Base-by-base conservation (phyloP, 176 grass and related monocot genomes). In the Hordeum marinum region DNA sequence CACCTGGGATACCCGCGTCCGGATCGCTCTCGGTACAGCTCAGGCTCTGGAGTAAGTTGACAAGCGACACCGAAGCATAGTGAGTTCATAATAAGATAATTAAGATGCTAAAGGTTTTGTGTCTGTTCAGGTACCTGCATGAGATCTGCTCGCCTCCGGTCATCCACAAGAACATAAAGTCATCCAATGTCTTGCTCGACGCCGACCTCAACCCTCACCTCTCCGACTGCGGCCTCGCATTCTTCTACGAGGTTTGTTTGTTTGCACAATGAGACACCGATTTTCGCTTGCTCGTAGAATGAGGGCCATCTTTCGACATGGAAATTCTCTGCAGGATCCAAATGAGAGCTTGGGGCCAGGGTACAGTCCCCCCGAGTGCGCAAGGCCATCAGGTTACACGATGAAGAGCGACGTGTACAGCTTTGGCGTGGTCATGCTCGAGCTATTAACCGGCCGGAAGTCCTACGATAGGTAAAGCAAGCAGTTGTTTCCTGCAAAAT, bases 1-100 rank as follows among this genome's bases (percentile, higher is more conserved):
- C 36, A 99, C 96, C 77, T 99, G 96, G 96, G 96, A 98, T 34
- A 98, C 96, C 61, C 91, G 96, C 69, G 86, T 98, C 29, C 89
- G 88, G 64, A 98, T 98, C 61, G 96, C 96, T 81, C 69, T 94
- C 36, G 93, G 96, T 71, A 98, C 89, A 76, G 96, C 96, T 79
- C 79, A 82, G 25, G 96, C 96, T 84, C 79, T 98, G 83, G 93
- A 98, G 96, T 98, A 95, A 95, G 90, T 94, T 83, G 37, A 35
- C 55, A 73, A 72, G 60, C 48, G 86, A 17, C 64, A 84, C 79
- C 27, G 21, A 71, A 78, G 46, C 63, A 48, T 83, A 70, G 20
- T 23, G 11, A 61, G 27, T 69, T 76, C 77, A 62, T 17, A 46
- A 62, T 17, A 46, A 0, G 35, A 15, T 66, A 57, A 57, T 57